Base-by-base conservation (phyloP, 495 filamentous ascomycete genomes). In the Oidiodendron maius region DNA sequence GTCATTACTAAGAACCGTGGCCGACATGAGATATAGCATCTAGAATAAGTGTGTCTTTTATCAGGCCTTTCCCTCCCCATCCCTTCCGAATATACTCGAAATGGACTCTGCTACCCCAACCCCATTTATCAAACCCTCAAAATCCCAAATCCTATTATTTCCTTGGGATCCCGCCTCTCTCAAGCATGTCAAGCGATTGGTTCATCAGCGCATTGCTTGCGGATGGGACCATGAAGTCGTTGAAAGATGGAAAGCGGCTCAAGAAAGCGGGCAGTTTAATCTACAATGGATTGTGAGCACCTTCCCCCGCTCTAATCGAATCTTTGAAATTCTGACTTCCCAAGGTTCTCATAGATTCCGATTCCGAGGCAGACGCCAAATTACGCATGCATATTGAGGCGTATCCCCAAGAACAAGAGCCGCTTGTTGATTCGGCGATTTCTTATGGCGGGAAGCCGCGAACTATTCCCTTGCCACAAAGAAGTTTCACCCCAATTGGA, bases 161-260 rank as follows among this genome's bases (percentile, higher is more conserved):
- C 66, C 67, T 9, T 71, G 65, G 65, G 68, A 70, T 49, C 60
- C 57, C 25, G 46, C 52, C 16, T 64, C 52, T 26, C 55, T 55
- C 8, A 56, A 55, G 21, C 66, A 70, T 34, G 48, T 57, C 35
- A 26, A 65, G 45, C 61, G 67, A 35, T 50, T 71, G 54, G 55
- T 59, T 22, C 50, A 64, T 23, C 67, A 71, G 48, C 64, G 67
- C 15, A 51, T 68, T 11, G 57, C 65, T 8, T 71, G 68, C 46
- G 64, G 62, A n/a, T 71, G 68, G 68, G 60, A 64, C 15, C 25
- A 49, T 0, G 49, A 69, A 1, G 47, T 53, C 32, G 57, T 67
- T 8, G 57, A 57, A 30, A 28, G 15, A 39, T 56, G 56, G 55
- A 34, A 32, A 24, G 43, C 23, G 3, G 17, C 12, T 16, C 55